Conservation (phyloP, 805 yeast genomes). For the Lipomyces spencermartinsiae region DNA sequence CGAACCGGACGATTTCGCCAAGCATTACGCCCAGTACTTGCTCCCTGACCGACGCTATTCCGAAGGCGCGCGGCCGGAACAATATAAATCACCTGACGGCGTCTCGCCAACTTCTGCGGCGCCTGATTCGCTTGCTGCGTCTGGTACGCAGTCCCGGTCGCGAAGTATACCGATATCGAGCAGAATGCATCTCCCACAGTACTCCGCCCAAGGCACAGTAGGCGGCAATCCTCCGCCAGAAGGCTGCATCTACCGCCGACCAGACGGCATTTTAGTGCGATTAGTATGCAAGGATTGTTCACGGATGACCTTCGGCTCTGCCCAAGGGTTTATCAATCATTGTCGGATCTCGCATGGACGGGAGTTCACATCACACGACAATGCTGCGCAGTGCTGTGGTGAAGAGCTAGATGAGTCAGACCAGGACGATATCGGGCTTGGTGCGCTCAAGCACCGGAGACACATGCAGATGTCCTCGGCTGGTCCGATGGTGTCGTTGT, state of each 20-base stretch:
- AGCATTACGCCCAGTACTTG: conserved; percentile 41
- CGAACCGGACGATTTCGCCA: conserved; percentile 39
- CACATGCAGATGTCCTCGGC: conserved; percentile 27
- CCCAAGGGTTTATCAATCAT: conserved; percentile 82
- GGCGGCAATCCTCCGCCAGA: conserved; percentile 31
- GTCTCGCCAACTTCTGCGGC: background rate
- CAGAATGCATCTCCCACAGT: conserved; percentile 28
- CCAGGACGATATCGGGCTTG: conserved; percentile 61
- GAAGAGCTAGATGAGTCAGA: conserved; percentile 64
- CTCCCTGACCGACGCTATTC: conserved; percentile 33
- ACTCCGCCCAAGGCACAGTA: conserved; percentile 21
- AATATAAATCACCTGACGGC: background rate
- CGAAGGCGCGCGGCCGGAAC: background rate
- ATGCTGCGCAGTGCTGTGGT: conserved; percentile 75
- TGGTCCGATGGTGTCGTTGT: conserved; percentile 8
- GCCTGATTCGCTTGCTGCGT: background rate
- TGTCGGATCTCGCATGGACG: conserved; percentile 75
- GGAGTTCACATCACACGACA: conserved; percentile 72
- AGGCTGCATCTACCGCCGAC: conserved; percentile 40
- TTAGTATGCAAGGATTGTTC: conserved; percentile 72
- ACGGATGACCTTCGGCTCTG: conserved; percentile 73
- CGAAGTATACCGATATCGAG: conserved; percentile 15
- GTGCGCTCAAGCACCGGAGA: conserved; percentile 54
- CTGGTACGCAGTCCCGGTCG: conserved; percentile 6
- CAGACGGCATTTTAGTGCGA: conserved; percentile 72